Evolutionary conservation across 2,329 filamentous ascomycete genomes (phyloP).

Genomic region (Ambrosiella cleistominuta): DNA sequence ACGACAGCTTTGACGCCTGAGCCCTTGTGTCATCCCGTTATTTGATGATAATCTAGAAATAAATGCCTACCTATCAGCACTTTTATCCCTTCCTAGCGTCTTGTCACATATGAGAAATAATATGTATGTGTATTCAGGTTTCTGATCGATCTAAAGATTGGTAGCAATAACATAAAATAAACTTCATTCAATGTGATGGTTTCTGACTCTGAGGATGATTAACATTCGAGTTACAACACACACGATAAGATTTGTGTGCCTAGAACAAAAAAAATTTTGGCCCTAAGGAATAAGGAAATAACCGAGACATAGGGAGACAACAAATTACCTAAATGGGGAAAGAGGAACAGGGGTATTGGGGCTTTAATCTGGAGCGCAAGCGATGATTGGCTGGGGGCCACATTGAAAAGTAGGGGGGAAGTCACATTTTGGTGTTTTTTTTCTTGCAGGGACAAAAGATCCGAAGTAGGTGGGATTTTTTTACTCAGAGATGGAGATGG

Average conservation of each 20-base stretch:
- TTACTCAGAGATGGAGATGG: too few relatives aligned
- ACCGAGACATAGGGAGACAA: constrained; percentile 1
- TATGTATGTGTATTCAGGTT: too few relatives aligned
- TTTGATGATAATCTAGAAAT: too few relatives aligned
- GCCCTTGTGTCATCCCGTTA: too few relatives aligned
- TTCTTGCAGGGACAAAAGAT: neutral
- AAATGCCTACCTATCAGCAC: too few relatives aligned
- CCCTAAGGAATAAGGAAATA: neutral
- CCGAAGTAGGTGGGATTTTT: neutral
- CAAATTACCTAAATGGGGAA: neutral
- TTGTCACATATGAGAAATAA: too few relatives aligned
- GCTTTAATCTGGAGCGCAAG: neutral
- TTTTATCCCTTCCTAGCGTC: too few relatives aligned
- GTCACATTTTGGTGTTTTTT: neutral
- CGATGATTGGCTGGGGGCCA: neutral
- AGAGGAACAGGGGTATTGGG: constrained; percentile 3
- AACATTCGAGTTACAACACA: neutral
- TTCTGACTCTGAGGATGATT: neutral
- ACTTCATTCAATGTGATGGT: neutral
- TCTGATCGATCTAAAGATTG: neutral
- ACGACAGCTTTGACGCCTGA: too few relatives aligned
- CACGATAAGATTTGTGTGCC: neutral
- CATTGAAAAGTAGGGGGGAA: neutral
- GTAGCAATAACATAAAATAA: neutral
- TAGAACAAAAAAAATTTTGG: neutral